Percentiles rank a stretch among this genome's conserved stretches.
These are phyloP conservation scores for Dendryphion nanum DNA, from an alignment of 2,329 filamentous ascomycete species.

Conservation along the genomic window DNA sequence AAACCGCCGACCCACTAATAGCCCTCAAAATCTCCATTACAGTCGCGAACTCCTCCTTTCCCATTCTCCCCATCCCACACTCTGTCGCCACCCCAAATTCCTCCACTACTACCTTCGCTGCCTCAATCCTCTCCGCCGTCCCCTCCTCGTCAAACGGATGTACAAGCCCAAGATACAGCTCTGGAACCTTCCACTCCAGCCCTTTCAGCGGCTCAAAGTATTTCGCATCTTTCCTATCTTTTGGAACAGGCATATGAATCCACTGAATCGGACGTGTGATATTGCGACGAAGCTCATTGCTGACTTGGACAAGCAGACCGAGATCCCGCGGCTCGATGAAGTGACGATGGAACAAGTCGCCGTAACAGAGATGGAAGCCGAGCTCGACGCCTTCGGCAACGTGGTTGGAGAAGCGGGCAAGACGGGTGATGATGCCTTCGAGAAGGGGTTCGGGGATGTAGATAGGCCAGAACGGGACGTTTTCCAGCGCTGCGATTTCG, in stretches of 20 bases:
- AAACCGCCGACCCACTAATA: slow-evolving; percentile 2
- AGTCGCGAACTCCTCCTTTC: slow-evolving; percentile 24
- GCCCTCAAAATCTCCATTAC: slow-evolving; percentile 16
- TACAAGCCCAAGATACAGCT: slow-evolving; percentile 44
- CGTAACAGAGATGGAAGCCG: slow-evolving; percentile 51
- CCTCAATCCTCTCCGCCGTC: slow-evolving; percentile 38
- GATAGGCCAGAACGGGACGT: slow-evolving; percentile 20
- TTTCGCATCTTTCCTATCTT: slow-evolving; percentile 32
- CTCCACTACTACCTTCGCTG: slow-evolving; percentile 30
- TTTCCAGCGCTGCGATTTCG: slow-evolving; percentile 36
- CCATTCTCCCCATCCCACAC: slow-evolving; percentile 42
- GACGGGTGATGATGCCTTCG: slow-evolving; percentile 34
- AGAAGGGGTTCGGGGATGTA: slow-evolving; percentile 37
- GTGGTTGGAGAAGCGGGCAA: slow-evolving; percentile 27
- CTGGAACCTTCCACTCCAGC: slow-evolving; percentile 30
- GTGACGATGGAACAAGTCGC: slow-evolving; percentile 45
- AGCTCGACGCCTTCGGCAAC: slow-evolving; percentile 41
- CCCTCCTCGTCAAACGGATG: slow-evolving; percentile 41
- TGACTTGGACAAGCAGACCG: slow-evolving; percentile 37
- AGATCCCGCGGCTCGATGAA: slow-evolving; percentile 45
- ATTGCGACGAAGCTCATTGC: slow-evolving; percentile 27
- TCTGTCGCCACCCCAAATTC: slow-evolving; percentile 44
- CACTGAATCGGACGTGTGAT: slow-evolving; percentile 37
- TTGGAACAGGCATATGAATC: slow-evolving; percentile 48
- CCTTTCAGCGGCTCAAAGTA: slow-evolving; percentile 42